phyloP scores from a whole-genome alignment of 306 rosid species.

The Carpinus fangiana region DNA sequence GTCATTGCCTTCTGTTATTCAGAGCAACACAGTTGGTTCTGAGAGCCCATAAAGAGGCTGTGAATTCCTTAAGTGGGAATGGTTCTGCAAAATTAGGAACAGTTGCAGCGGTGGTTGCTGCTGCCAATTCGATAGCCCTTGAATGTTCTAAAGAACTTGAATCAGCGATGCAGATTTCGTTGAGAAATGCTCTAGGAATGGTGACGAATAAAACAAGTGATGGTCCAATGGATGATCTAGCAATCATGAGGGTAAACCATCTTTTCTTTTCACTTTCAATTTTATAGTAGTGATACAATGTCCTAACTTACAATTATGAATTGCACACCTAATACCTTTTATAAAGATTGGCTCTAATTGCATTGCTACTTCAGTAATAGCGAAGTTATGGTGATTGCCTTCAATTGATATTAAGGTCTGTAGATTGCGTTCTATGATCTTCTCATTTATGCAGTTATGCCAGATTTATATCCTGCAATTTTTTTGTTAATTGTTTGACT shows the following conservation, averaged over 20 bases:
- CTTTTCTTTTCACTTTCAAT: slow-evolving; percentile 16
- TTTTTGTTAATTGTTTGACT: background rate
- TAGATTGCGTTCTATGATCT: background rate
- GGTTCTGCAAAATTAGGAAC: slow-evolving; percentile 94
- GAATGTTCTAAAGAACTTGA: slow-evolving; percentile 95
- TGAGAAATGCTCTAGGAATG: slow-evolving; percentile 89
- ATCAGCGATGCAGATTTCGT: slow-evolving; percentile 96
- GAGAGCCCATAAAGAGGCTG: slow-evolving; percentile 99
- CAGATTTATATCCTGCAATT: background rate
- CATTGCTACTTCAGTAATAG: background rate
- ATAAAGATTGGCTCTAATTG: background rate
- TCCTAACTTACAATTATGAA: slow-evolving; percentile 3
- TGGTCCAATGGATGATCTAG: slow-evolving; percentile 93
- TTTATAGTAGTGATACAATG: background rate
- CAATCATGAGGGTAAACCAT: slow-evolving; percentile 84
- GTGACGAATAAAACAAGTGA: slow-evolving; percentile 63
- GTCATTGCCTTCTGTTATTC: slow-evolving; percentile 20
- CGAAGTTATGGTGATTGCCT: background rate
- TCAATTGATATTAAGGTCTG: background rate
- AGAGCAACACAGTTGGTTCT: slow-evolving; percentile 95
- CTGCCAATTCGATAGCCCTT: slow-evolving; percentile 89
- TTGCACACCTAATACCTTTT: background rate
- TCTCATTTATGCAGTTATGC: background rate
- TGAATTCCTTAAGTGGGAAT: slow-evolving; percentile 88
- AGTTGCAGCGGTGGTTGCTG: slow-evolving; percentile 96